Evolutionary conservation across 331 rosid genomes (phyloP).

Genomic region (Rhamnella rubrinervis): DNA sequence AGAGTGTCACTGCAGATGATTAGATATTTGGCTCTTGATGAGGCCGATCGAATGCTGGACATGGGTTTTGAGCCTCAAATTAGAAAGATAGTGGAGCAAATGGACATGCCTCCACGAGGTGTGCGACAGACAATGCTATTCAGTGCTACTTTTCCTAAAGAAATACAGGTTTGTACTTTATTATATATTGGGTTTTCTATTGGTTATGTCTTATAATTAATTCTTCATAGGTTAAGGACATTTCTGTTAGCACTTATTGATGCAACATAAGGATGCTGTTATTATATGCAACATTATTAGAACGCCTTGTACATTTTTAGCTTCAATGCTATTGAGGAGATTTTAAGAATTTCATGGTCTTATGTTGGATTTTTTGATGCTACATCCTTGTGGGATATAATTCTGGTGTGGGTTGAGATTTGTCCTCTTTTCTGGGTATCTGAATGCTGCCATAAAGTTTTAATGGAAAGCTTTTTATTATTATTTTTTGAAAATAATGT

Average conservation of each 20-base stretch:
- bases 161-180: slow-evolving; percentile 67
- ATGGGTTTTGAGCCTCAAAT: slow-evolving; percentile 98
- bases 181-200: slow-evolving; percentile 15
- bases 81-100: slow-evolving; percentile 77
- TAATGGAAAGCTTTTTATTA: no score
- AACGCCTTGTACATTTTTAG: no score
- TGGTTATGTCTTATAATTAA: neutral
- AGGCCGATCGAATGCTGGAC: slow-evolving; percentile 94
- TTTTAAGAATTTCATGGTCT: neutral
- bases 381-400: neutral
- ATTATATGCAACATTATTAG: neutral
- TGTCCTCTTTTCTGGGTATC: neutral
- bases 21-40: slow-evolving; percentile 78
- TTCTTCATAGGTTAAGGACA: slow-evolving; percentile 3
- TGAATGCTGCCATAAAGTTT: no score
- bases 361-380: neutral
- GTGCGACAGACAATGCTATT: slow-evolving; percentile 75
- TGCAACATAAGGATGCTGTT: neutral
- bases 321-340: no score
- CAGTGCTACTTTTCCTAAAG: slow-evolving; percentile 87
- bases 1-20: slow-evolving; percentile 74
- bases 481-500: no score
- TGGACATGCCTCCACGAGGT: slow-evolving; percentile 88
- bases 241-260: neutral
- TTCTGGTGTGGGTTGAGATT: neutral